phyloP scores from a whole-genome alignment of 2,329 filamentous ascomycete species.

The Talaromyces verruculosus region DNA sequence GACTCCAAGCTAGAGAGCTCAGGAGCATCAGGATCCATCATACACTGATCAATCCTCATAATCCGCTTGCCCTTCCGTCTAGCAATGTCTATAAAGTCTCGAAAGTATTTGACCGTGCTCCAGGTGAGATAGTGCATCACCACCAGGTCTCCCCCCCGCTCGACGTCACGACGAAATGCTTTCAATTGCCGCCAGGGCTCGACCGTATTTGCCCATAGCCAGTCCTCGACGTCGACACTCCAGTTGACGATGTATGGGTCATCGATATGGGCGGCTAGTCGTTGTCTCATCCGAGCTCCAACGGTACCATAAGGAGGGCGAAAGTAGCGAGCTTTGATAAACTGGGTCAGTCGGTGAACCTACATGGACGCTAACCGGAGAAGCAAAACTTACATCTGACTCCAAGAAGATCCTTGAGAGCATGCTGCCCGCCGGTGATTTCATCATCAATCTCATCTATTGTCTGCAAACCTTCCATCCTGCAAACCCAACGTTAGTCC shows the following conservation, averaged over 20 bases:
- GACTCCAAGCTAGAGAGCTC: background rate
- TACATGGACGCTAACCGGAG: constrained; percentile 46
- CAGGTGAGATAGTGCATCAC: constrained; percentile 70
- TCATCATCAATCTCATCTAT: constrained; percentile 39
- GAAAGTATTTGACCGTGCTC: constrained; percentile 63
- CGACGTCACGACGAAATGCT: constrained; percentile 63
- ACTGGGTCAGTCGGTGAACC: constrained; percentile 27
- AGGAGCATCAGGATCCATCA: constrained; percentile 62
- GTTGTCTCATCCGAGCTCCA: constrained; percentile 65
- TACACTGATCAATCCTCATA: constrained; percentile 67
- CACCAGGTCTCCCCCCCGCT: constrained; percentile 62
- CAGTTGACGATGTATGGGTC: constrained; percentile 64
- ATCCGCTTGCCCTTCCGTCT: constrained; percentile 64
- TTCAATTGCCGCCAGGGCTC: constrained; percentile 67
- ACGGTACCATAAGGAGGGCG: constrained; percentile 68
- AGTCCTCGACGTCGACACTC: constrained; percentile 71
- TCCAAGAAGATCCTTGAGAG: constrained; percentile 33
- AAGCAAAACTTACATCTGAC: constrained; percentile 35
- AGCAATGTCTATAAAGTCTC: constrained; percentile 64
- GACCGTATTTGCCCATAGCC: constrained; percentile 62
- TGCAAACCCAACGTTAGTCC: constrained; percentile 18
- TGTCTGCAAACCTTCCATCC: constrained; percentile 39
- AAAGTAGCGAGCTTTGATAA: constrained; percentile 56
- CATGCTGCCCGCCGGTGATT: constrained; percentile 36
- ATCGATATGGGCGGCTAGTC: constrained; percentile 54